Percentiles rank a stretch among this genome's conserved stretches.
phyloP scores from a whole-genome alignment of 192 early-diverging fungal species.

The Phlyctochytrium planicorne region DNA sequence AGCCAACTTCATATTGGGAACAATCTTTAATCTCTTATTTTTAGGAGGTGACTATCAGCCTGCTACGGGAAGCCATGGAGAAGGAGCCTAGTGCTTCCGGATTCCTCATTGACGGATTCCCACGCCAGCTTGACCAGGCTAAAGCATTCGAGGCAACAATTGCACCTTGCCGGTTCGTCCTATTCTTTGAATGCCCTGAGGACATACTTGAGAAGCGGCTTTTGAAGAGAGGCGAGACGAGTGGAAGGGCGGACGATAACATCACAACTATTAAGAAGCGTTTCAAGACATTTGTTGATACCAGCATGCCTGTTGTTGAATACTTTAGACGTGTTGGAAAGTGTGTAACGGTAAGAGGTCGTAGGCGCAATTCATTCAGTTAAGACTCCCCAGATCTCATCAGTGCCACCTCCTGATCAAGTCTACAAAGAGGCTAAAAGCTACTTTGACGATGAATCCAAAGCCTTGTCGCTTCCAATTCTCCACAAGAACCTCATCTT shows the following conservation, averaged over 20 bases:
- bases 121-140: conserved; percentile 57
- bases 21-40: too few species aligned
- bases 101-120: conserved; percentile 69
- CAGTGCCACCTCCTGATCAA: conserved; percentile 28
- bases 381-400: conserved; percentile 34
- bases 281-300: conserved; percentile 80
- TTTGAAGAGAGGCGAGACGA: conserved; percentile 87
- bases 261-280: conserved; percentile 91
- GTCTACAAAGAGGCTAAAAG: conserved; percentile 35
- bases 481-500: conserved; percentile 35
- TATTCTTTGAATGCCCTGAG: conserved; percentile 93
- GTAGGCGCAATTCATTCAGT: conserved; percentile 4
- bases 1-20: not conserved
- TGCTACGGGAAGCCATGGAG: conserved; percentile 82
- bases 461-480: not conserved
- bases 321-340: conserved; percentile 44
- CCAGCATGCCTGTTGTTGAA: conserved; percentile 85
- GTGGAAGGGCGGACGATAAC: conserved; percentile 91
- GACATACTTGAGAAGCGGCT: conserved; percentile 77
- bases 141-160: conserved; percentile 56
- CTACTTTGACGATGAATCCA: conserved; percentile 23
- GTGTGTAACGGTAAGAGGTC: conserved; percentile 24
- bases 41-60: conserved; percentile 70
- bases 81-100: conserved; percentile 44
- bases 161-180: conserved; percentile 68